Evolutionary conservation across 208 protist genomes (phyloP).

Genomic region (Trypanosomatidae sp.): DNA sequence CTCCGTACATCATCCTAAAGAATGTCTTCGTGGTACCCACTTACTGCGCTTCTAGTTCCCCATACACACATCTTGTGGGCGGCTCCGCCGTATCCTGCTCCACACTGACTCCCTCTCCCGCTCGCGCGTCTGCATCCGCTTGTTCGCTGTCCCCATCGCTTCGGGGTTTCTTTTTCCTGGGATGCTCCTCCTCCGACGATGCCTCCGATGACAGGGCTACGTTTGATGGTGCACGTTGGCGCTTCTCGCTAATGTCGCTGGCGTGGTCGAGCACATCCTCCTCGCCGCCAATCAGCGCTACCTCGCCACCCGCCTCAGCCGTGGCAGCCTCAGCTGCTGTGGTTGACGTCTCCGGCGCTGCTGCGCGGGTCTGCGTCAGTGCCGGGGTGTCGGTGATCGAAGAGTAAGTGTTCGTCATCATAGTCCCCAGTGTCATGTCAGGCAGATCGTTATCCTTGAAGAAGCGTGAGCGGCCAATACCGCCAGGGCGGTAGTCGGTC

Average conservation of each 20-base stretch:
- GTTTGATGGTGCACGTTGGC: neutral
- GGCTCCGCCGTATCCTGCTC: neutral
- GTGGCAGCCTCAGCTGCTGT: neutral
- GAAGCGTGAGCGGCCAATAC: conserved; percentile 67
- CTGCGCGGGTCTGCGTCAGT: neutral
- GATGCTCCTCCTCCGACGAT: neutral
- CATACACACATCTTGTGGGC: neutral
- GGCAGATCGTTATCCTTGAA: conserved; percentile 68
- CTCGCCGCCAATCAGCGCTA: conserved; percentile 1
- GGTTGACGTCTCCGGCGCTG: neutral
- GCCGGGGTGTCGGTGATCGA: conserved; percentile 10
- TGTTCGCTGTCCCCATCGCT: neutral
- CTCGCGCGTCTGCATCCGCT: neutral
- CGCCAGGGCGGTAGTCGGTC: conserved; percentile 74
- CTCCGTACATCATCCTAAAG: neutral
- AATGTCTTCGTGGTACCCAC: too few relatives aligned
- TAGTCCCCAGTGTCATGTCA: conserved; percentile 9
- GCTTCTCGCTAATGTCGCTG: neutral
- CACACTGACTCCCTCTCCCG: neutral
- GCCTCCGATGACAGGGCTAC: neutral
- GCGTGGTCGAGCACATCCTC: neutral
- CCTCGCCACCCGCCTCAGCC: neutral
- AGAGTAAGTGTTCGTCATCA: conserved; percentile 31
- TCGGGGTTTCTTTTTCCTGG: neutral
- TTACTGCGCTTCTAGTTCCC: neutral